Conservation (phyloP, 2,329 filamentous ascomycete species). For the Pseudogymnoascus sp. region DNA sequence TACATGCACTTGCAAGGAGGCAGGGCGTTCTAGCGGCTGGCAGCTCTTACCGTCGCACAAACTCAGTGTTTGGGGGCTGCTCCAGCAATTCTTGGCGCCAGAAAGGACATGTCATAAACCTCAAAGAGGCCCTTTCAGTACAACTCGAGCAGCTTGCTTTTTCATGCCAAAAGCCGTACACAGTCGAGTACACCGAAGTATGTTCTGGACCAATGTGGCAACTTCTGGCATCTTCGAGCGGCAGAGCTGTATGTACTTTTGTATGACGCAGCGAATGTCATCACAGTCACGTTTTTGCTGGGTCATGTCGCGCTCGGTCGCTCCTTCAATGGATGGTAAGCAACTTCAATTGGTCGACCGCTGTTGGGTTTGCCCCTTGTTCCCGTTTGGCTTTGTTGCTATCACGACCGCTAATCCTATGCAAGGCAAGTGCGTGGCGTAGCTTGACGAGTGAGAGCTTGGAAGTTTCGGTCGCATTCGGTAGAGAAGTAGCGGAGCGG, state of each 20-base stretch:
- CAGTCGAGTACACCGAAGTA: not conserved
- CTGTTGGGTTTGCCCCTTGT: constrained; percentile 6
- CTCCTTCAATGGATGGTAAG: not conserved
- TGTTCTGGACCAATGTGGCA: not conserved
- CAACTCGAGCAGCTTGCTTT: not conserved
- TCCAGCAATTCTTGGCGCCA: not conserved
- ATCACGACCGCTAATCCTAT: constrained; percentile 5
- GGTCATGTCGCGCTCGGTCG: not conserved
- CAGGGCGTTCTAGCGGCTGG: not conserved
- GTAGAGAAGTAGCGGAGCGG: constrained; percentile 9
- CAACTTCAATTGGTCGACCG: not conserved
- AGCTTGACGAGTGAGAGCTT: constrained; percentile 4
- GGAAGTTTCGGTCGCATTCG: constrained; percentile 9
- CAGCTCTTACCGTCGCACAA: not conserved
- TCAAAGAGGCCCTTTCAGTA: not conserved
- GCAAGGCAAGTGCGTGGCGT: constrained; percentile 21
- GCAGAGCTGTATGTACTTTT: not conserved
- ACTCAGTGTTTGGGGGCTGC: not conserved
- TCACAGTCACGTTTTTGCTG: constrained; percentile 6
- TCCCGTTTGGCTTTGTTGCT: constrained; percentile 6
- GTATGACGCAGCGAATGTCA: not conserved
- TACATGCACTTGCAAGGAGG: not conserved
- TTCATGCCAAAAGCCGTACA: not conserved
- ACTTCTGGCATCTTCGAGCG: not conserved
- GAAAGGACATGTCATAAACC: not conserved